Evolutionary conservation across 169 alveolate genomes (phyloP), one percentile per base, ranked within the genome.

Genomic region (Plasmodium ovale): DNA sequence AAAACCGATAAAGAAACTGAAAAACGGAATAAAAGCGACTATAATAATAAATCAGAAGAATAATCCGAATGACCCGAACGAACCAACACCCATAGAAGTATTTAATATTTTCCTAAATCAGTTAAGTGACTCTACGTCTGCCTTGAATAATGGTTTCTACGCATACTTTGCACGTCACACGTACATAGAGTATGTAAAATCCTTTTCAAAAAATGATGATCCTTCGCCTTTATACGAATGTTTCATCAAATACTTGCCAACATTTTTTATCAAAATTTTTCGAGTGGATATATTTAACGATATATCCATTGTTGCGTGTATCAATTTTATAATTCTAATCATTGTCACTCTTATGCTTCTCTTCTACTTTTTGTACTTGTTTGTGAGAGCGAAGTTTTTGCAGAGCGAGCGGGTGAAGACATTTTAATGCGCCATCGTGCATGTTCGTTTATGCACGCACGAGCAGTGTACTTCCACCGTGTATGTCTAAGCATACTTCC

Each of bases 11-110:
- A 56, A 54, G 58, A 82, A 82, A 44, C 6, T 65, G 79, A 67
- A 64, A 39, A 49, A 82, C 58, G 90, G 84, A 65, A 53, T 82
- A 54, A 82, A 82, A 27, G 82, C 72, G 27, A 82, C 85, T 1
- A 42, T 82, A 67, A 65, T 65, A 29, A 82, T 82, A 33, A 65
- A 31, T 47, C 70, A 67, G 39, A 51, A 71, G 49, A 44, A 25
- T 56, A 29, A 56, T n/a, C 85, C 90, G 7, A 62, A 47, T 37
- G 44, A 56, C 9, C 85, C 90, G 7, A 62, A 47, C 25, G 90
- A 82, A 37, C 90, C 90, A 0, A 82, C 90, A 27, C 84, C 90
- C 23, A 67, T 58, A 39, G 72, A 82, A 65, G 68, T 82, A 49
- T 67, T 82, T 65, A 64, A 54, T 58, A 82, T 49, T 65, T 82